Percentiles rank a stretch among this genome's conserved stretches.
Conservation (phyloP, 495 filamentous ascomycete species). For the Trichoderma parareesei region DNA sequence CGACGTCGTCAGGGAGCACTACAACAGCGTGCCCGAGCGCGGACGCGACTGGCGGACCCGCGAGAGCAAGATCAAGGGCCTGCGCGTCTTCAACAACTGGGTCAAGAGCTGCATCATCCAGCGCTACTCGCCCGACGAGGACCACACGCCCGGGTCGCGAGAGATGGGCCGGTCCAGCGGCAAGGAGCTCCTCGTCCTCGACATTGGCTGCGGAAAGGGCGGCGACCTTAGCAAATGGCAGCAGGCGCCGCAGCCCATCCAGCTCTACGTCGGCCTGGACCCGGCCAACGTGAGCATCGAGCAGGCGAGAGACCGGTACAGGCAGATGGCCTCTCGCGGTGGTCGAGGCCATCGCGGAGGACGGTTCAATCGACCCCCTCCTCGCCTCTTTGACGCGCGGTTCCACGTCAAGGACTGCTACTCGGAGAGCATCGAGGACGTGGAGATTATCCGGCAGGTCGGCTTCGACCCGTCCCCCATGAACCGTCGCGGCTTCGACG, state of each 20-base stretch:
- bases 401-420: slow-evolving; percentile 90
- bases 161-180: slow-evolving; percentile 44
- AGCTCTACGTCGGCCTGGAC: slow-evolving; percentile 87
- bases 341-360: slow-evolving; percentile 49
- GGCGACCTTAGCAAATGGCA: slow-evolving; percentile 96
- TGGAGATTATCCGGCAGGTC: slow-evolving; percentile 70
- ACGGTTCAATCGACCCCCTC: slow-evolving; percentile 33
- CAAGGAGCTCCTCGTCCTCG: slow-evolving; percentile 66
- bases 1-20: slow-evolving; percentile 84
- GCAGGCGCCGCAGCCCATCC: slow-evolving; percentile 72
- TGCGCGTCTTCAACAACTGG: slow-evolving; percentile 97
- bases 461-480: slow-evolving; percentile 65
- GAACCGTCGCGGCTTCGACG: slow-evolving; percentile 73
- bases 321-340: slow-evolving; percentile 54
- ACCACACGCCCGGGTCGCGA: slow-evolving; percentile 43
- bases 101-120: slow-evolving; percentile 94
- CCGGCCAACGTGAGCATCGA: slow-evolving; percentile 85
- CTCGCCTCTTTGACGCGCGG: slow-evolving; percentile 65
- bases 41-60: slow-evolving; percentile 92
- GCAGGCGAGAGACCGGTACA: slow-evolving; percentile 79
- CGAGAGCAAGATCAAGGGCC: slow-evolving; percentile 84
- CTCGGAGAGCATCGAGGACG: slow-evolving; percentile 65
- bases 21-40: slow-evolving; percentile 90
- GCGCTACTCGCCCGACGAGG: slow-evolving; percentile 85
- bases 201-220: slow-evolving; percentile 94